A percentile compares a stretch with the other conserved stretches of the same genome.
These are phyloP conservation scores for bread wheat (Triticum aestivum) DNA, from an alignment of 176 grass and related monocot genomes.

Conservation along the genomic window IWGSC_CS_RefSeq_v2.1 NC_057794.1:594192613-594193112, in stretches of 20 bases:
- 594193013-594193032: too few species aligned
- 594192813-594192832: constrained; percentile 18
- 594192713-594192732: constrained; percentile 17
- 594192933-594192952: background rate
- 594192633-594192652: background rate
- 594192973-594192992: too few species aligned
- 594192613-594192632: background rate
- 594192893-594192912: background rate
- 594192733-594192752: constrained; percentile 23
- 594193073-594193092: too few species aligned
- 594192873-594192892: background rate
- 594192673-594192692: background rate
- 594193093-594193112: too few species aligned
- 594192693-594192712: background rate
- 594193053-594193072: too few species aligned
- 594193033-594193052: too few species aligned
- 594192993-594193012: too few species aligned
- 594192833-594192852: constrained; percentile 28
- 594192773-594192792: background rate
- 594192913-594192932: background rate
- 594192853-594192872: background rate
- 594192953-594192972: too few species aligned
- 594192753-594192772: background rate
- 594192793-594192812: background rate
- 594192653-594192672: too few species aligned